phyloP scores from a whole-genome alignment of 306 rosid species.

The Cucurbita pepo region DNA sequence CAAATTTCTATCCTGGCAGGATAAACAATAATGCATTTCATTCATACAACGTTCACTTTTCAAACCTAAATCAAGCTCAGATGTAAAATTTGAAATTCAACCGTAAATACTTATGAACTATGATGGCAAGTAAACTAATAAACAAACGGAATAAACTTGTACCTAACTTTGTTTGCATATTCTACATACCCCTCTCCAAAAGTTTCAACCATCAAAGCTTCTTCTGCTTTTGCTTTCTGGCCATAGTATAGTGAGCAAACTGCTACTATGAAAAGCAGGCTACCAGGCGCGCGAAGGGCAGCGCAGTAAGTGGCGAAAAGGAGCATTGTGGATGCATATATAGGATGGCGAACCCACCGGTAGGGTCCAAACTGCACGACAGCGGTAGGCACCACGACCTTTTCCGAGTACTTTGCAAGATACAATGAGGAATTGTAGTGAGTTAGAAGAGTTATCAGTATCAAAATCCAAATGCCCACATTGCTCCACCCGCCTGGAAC shows the following conservation, averaged over 20 bases:
- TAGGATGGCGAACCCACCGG: slow-evolving; percentile 85
- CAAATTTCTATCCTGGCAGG: background rate
- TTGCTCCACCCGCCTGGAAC: slow-evolving; percentile 60
- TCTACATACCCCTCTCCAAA: slow-evolving; percentile 57
- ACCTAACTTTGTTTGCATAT: slow-evolving; percentile 63
- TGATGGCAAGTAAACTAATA: slow-evolving; percentile 24
- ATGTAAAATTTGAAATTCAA: background rate
- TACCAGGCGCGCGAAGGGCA: slow-evolving; percentile 71
- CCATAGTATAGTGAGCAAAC: slow-evolving; percentile 63
- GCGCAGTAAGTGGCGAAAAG: slow-evolving; percentile 50
- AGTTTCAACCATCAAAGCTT: slow-evolving; percentile 80
- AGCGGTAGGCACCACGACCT: slow-evolving; percentile 73
- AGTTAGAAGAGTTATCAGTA: slow-evolving; percentile 43
- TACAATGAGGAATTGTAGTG: slow-evolving; percentile 75
- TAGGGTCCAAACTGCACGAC: slow-evolving; percentile 94
- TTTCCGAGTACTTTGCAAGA: slow-evolving; percentile 80
- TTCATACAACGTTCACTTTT: background rate
- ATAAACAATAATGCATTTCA: background rate
- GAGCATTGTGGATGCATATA: slow-evolving; percentile 65
- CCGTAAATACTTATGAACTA: background rate
- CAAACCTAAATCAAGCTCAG: background rate
- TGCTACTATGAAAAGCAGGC: slow-evolving; percentile 41
- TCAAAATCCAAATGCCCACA: slow-evolving; percentile 54
- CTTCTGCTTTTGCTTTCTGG: slow-evolving; percentile 75
- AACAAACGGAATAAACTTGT: slow-evolving; percentile 70